Conservation (phyloP, 2,329 filamentous ascomycete genomes). For the Bipolaris oryzae region DNA sequence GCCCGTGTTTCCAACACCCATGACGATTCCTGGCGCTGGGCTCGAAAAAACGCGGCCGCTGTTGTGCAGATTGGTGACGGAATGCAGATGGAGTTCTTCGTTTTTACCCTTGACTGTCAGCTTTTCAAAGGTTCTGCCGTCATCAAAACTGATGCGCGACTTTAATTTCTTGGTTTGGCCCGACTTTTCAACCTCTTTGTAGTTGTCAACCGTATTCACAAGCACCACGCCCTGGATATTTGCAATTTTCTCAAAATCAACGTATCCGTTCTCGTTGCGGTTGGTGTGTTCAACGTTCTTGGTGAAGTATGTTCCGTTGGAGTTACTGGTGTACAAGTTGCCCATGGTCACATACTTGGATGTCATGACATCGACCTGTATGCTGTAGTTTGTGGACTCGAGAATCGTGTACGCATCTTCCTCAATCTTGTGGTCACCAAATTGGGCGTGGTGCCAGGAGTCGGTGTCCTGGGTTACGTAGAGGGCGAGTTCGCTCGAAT, state of each 20-base stretch:
- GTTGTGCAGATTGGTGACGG: conserved; percentile 83
- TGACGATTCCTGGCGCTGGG: conserved; percentile 87
- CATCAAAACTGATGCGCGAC: conserved; percentile 91
- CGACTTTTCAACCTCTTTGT: conserved; percentile 68
- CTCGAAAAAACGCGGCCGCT: conserved; percentile 89
- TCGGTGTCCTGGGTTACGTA: conserved; percentile 85
- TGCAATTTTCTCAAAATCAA: conserved; percentile 94
- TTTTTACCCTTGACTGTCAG: conserved; percentile 71
- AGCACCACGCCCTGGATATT: conserved; percentile 92
- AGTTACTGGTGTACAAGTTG: conserved; percentile 92
- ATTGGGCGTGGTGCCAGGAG: conserved; percentile 90
- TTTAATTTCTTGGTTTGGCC: conserved; percentile 69
- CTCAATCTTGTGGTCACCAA: conserved; percentile 83
- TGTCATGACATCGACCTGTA: conserved; percentile 92
- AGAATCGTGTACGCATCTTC: conserved; percentile 88
- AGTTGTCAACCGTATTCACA: conserved; percentile 88
- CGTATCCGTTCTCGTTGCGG: conserved; percentile 73
- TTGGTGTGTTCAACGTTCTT: conserved; percentile 93
- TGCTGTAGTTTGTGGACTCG: conserved; percentile 96
- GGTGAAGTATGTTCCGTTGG: conserved; percentile 94
- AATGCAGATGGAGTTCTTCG: conserved; percentile 82
- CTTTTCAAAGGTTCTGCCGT: conserved; percentile 82
- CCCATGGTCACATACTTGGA: conserved; percentile 74
- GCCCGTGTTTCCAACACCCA: conserved; percentile 93
- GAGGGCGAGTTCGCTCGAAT: conserved; percentile 88